Conservation (phyloP, 148 eudicot species). For the Polygonum maritimum region DNA sequence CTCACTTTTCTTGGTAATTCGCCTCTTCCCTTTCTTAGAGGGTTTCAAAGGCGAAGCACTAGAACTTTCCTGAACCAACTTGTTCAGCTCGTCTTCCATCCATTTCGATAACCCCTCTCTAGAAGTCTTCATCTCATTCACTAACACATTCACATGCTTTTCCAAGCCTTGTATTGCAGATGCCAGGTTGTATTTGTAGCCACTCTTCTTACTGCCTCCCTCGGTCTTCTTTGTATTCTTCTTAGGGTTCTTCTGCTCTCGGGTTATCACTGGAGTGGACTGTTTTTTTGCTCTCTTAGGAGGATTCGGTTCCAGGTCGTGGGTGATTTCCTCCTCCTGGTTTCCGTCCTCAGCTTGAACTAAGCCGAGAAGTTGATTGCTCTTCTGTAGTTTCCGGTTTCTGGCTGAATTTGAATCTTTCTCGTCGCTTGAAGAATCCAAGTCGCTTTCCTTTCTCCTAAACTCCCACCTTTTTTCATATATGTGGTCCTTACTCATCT, state of each 20-base stretch:
- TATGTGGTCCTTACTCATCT: slow-evolving; percentile 5
- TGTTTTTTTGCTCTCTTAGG: background rate
- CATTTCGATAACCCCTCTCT: slow-evolving; percentile 1
- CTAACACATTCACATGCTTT: background rate
- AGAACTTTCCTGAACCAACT: background rate
- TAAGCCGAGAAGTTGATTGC: background rate
- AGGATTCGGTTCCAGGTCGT: background rate
- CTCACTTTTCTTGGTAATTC: background rate
- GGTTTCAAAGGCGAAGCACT: slow-evolving; percentile 1
- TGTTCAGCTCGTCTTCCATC: slow-evolving; percentile 12
- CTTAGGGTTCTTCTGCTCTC: background rate
- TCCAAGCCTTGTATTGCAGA: background rate
- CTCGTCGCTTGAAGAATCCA: slow-evolving; percentile 9
- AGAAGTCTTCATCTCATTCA: slow-evolving; percentile 9
- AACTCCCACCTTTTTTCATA: slow-evolving; percentile 10
- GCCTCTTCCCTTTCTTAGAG: background rate
- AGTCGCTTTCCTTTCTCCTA: slow-evolving; percentile 8
- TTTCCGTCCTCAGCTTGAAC: background rate
- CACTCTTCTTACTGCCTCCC: background rate
- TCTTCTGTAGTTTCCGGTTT: background rate
- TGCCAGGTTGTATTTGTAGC: background rate
- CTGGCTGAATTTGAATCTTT: background rate
- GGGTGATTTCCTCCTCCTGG: background rate
- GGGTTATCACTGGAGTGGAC: background rate
- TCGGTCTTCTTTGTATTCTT: background rate